Evolutionary conservation across 192 early-diverging fungal genomes (phyloP), one percentile per base, ranked within the genome.

Genomic region (Backusella australiensis): DNA sequence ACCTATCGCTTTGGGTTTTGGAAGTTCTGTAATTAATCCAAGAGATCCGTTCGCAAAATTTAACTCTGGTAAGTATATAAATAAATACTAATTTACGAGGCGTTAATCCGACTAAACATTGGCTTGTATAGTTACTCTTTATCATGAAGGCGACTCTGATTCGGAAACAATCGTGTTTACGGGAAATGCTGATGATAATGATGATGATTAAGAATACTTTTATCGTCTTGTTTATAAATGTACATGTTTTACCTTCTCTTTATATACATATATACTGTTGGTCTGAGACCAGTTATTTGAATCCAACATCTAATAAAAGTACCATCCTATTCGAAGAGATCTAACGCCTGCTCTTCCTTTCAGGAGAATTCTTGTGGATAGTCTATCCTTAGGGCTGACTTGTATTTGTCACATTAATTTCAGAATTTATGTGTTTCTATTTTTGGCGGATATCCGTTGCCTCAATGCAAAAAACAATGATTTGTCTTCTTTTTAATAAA

Each of bases 11-110:
- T 39, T 69, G 17, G 34, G 38, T 3, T 32, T 14, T n/a, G 59
- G 36, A 7, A 34, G 4, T 2, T 75, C 19, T 1, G 12, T 19
- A 63, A 26, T 63, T 63, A 63, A 63, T 23, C 19, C 14, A 14
- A 41, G 39, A 23, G 74, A 90, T 69, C 82, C 83, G 5, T 90
- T 90, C 77, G 82, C 80, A n/a, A 86, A 90, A 56, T 90, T 90
- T 69, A 84, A 75, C 46, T 89, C 88, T 59, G 88, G 86, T 87
- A 81, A 75, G 42, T 67, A 9, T 11, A 59, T 52, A 17, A 7
- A 59, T 52, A 17, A 7, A 38, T 17, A 29, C 67, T 32, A 26
- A 15, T 59, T 29, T 77, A 49, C 52, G 49, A 8, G 1, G 11
- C 1, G 6, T 39, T 23, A 41, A 38, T 1, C 0, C 52, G 19